Evolutionary conservation across 371 early-diverging fungal genomes (phyloP).

Genomic region (Mortierella sp.): DNA sequence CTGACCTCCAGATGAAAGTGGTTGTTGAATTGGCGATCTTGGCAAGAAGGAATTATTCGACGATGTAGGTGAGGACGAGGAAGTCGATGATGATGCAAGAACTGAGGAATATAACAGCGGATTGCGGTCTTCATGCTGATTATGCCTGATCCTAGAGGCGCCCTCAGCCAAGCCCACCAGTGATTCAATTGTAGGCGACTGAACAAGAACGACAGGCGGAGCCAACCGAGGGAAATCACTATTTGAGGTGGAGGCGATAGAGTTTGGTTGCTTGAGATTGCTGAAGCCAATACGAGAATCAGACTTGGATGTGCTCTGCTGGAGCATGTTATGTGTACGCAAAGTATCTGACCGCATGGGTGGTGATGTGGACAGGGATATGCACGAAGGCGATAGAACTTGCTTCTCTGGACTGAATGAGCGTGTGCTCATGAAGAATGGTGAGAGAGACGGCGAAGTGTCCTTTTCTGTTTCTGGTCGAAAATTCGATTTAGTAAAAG

Average conservation of each 20-base stretch:
- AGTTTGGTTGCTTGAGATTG: background rate
- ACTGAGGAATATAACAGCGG: slow-evolving; percentile 44
- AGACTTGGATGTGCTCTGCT: slow-evolving; percentile 13
- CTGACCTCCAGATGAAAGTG: slow-evolving; percentile 22
- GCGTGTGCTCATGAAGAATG: slow-evolving; percentile 36
- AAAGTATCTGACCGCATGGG: slow-evolving; percentile 29
- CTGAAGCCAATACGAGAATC: background rate
- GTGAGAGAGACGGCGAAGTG: slow-evolving; percentile 40
- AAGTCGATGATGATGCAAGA: slow-evolving; percentile 44
- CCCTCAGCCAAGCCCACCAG: slow-evolving; percentile 7
- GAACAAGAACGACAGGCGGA: slow-evolving; percentile 47
- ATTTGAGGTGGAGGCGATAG: slow-evolving; percentile 6
- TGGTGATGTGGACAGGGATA: slow-evolving; percentile 23
- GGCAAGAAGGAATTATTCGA: slow-evolving; percentile 11
- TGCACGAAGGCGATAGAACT: background rate
- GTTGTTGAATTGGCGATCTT: slow-evolving; percentile 27
- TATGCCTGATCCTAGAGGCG: slow-evolving; percentile 6
- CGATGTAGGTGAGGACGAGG: slow-evolving; percentile 34
- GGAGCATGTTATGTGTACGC: slow-evolving; percentile 25
- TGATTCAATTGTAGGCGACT: slow-evolving; percentile 36
- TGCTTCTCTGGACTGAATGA: slow-evolving; percentile 44
- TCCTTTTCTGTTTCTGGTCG: slow-evolving; percentile 27
- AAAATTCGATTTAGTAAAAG: slow-evolving; percentile 1
- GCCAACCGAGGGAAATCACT: slow-evolving; percentile 37
- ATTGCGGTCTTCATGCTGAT: slow-evolving; percentile 5